Evolutionary conservation across 176 grass and related monocot species (phyloP), one percentile per base, ranked within the genome.

Genomic region (Carex scoparia): DNA sequence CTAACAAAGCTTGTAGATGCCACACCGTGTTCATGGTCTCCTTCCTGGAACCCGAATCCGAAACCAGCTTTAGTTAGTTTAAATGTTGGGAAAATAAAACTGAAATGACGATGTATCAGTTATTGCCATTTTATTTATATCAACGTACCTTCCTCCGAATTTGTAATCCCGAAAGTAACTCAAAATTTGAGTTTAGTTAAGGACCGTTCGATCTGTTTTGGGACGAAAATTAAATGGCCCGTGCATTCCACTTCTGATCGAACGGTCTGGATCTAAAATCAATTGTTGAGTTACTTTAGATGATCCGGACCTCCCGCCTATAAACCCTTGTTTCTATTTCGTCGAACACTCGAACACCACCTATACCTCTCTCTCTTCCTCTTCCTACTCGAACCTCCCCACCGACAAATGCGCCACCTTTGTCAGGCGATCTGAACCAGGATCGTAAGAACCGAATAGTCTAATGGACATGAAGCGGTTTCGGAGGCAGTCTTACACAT

Each of bases 391-490:
- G 10, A 42, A 14, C 32, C 16, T 59, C 16, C 18, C 23, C 63
- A 64, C 73, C 59, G 78, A 66, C 85, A 27, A 70, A 58, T 81
- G 37, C 23, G 48, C 48, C 69, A 28, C 18, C 71, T 0, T 28
- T 63, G 64, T 46, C 48, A 37, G 11, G 58, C 63, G n/a, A 53
- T 82, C 44, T 60, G 51, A 58, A 16, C 15, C 9, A 7, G 0
- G 16, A 14, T 53, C 46, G 53, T 84, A 74, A 44, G 70, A 40
- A 12, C 44, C 16, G n/a, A 74, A 5, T n/a, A 1, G 40, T 27
- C 60, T 10, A 65, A 88, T 88, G 87, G 87, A 85, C 62, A 81
- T 81, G 73, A 85, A 88, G 54, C 53, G 73, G 33, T 63, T 88
- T 60, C 72, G 82, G 32, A 84, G 72, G 82, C 87, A 42, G 19